Conservation (phyloP, 306 rosid genomes). For the Fragaria ananassa region DNA sequence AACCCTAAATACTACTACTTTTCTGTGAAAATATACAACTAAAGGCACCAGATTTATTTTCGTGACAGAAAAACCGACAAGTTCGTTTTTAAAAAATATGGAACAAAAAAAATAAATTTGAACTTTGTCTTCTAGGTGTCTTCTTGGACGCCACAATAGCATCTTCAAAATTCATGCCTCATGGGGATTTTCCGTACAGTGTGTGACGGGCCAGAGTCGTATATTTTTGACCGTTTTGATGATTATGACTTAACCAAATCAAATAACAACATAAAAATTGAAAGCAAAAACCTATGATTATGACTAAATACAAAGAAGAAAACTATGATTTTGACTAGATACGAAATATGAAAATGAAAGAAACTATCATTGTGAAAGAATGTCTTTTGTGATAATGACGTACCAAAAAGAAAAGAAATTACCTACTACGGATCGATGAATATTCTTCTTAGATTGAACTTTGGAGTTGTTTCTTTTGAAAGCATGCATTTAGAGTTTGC, state of each 20-base stretch:
- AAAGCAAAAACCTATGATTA: neutral
- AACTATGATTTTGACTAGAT: no score
- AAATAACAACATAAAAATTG: neutral
- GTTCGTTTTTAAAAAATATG: neutral
- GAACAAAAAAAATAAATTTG: neutral
- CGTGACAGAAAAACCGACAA: neutral
- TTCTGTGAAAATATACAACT: neutral
- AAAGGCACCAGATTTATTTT: constrained; percentile 8
- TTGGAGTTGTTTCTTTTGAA: neutral
- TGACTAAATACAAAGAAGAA: neutral
- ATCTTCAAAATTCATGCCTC: constrained; percentile 25
- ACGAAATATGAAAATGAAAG: neutral
- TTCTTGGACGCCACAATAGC: constrained; percentile 37
- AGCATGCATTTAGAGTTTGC: neutral
- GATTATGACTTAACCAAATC: neutral
- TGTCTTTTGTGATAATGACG: no score
- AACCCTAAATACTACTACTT: neutral
- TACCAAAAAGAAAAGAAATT: no score
- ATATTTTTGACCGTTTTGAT: neutral
- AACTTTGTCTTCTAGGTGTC: constrained; percentile 44
- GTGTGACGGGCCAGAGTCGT: constrained; percentile 23
- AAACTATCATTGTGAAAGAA: no score
- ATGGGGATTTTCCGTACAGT: constrained; percentile 31
- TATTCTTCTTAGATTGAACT: no score
- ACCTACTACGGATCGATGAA: no score